Conservation (phyloP, 495 filamentous ascomycete genomes). For the Hyaloscypha bicolor region DNA sequence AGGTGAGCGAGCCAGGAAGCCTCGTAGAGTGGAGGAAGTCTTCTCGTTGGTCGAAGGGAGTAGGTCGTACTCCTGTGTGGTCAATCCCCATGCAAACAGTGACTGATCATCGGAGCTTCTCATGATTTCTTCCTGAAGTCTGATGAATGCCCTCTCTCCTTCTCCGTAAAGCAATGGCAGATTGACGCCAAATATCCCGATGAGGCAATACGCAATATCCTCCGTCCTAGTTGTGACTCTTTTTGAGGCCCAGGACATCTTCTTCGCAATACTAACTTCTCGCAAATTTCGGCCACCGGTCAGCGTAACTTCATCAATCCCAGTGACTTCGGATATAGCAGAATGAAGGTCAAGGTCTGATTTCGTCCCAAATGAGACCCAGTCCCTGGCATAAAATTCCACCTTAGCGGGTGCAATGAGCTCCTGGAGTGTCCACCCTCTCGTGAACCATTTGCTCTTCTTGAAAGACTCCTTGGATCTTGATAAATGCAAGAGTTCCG, state of each 20-base stretch:
- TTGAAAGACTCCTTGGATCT: no score
- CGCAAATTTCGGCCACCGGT: not conserved
- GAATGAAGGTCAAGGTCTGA: not conserved
- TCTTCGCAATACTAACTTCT: constrained; percentile 2
- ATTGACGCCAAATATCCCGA: constrained; percentile 13
- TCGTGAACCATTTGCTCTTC: constrained; percentile 4
- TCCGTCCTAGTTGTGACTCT: constrained; percentile 8
- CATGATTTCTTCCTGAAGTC: constrained; percentile 18
- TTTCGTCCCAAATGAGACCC: not conserved
- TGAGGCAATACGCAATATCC: constrained; percentile 16
- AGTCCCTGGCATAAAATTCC: not conserved
- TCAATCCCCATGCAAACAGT: constrained; percentile 11
- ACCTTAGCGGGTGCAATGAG: not conserved
- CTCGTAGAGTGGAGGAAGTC: not conserved
- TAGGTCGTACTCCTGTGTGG: not conserved
- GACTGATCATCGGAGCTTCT: constrained; percentile 11
- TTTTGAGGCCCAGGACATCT: constrained; percentile 17
- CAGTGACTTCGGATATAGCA: not conserved
- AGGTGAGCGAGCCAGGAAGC: constrained; percentile 15
- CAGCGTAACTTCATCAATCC: constrained; percentile 20
- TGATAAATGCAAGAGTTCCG: no score
- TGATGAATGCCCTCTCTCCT: constrained; percentile 7
- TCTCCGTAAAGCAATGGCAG: constrained; percentile 11
- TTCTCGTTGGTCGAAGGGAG: not conserved
- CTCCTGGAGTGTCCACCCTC: constrained; percentile 4